Base-by-base conservation (phyloP, 2,329 filamentous ascomycete species). In the Coccinonectria pachysandricola region DNA sequence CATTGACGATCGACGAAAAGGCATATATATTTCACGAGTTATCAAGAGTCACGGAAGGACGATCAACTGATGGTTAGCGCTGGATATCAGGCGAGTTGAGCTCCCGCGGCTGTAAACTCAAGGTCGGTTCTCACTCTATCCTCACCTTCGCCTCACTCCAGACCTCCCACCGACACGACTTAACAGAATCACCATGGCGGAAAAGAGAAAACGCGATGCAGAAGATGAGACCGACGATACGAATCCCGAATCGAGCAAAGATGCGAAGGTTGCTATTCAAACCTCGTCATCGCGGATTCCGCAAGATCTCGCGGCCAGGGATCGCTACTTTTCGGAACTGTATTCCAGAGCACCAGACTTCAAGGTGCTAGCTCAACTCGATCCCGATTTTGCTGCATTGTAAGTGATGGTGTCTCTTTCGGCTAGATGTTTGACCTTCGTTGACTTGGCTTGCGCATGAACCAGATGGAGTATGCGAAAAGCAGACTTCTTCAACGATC, bases 401-500 rank as follows among this genome's bases (percentile, higher is more conserved):
- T 66, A 43, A 10, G 54, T n/a, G n/a, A n/a, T n/a, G n/a, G n/a
- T 28, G 14, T 12, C 6, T 6, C 18, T 8, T 13, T 17, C 6
- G 20, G 12, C 6, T 9, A 3, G n/a, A n/a, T n/a, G n/a, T n/a
- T n/a, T n/a, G n/a, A n/a, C n/a, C n/a, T n/a, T n/a, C n/a, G n/a
- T n/a, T n/a, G n/a, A n/a, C n/a, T n/a, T n/a, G n/a, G n/a, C n/a
- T n/a, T n/a, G n/a, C n/a, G n/a, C n/a, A n/a, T n/a, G n/a, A n/a
- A n/a, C n/a, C 6, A 46, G 43, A 19, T 46, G 41, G 43, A 35
- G 36, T 15, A 23, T 36, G 12, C 37, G 36, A 15, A 43, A 45
- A 27, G 12, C 27, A 4, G 34, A 46, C 15, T 45, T 95, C 56
- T 96, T 96, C 44, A 77, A 73, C 26, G 70, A 94, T 44, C 79